Base-by-base conservation (phyloP, 169 alveolate species). In the Babesia ovata region DNA sequence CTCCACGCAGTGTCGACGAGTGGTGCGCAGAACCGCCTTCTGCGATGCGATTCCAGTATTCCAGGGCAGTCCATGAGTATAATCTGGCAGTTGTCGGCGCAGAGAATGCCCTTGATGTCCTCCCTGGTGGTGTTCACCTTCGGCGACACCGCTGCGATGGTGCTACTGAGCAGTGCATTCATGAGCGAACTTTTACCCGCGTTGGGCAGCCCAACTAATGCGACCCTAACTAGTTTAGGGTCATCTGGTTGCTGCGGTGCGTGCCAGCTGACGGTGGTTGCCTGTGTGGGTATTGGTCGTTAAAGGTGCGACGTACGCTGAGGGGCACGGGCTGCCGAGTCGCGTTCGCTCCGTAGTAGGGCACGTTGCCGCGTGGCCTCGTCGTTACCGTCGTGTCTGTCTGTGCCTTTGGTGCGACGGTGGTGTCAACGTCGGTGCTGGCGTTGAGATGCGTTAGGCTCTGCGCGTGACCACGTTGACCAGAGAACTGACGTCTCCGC, bases 1-100 rank as follows among this genome's bases (percentile, higher is more conserved):
- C 87, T 76, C 96, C 96, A 92, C n/a, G 96, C 96, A 33, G 93
- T 85, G 57, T 78, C 87, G 14, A 92, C 93, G 59, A 92, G 88
- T 29, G 86, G 93, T 52, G 75, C 83, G 85, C 95, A 85, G 58
- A 89, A 92, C 70, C 65, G 76, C 76, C 89, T 77, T 42, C 91
- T 91, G 28, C 87, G 87, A 58, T 92, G 96, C 33, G 95, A 92
- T 24, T 89, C 93, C 58, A 91, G 86, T 52, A 92, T 90, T 45
- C 96, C 96, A 21, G 96, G 96, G 33, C 92, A 86, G 73, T 92
- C 96, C 56, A 90, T 82, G 75, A 92, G 87, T 26, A 92, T 86
- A 54, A 92, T 66, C 73, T 92, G 96, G 66, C 84, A 73, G 79
- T 90, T 85, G 50, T 78, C 93, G 26, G 57, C 77, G 36, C 88